phyloP scores from a whole-genome alignment of 2,329 filamentous ascomycete genomes.

The Calonectria ilicicola region DNA sequence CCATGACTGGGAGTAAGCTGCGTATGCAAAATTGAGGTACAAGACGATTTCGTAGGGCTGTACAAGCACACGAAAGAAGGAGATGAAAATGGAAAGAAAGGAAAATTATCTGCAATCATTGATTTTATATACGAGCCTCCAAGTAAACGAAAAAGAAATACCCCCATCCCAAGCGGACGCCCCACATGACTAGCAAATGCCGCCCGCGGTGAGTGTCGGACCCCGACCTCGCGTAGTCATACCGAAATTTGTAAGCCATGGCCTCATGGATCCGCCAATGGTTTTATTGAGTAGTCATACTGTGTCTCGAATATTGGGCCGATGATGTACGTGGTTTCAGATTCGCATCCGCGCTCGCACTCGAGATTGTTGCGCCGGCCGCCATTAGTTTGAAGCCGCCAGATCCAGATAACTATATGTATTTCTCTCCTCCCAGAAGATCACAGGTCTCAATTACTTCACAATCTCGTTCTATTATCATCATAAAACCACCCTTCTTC shows the following conservation, averaged over 20 bases:
- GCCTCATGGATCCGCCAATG: background rate
- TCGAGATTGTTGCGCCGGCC: background rate
- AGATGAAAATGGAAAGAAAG: background rate
- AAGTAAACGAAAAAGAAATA: background rate
- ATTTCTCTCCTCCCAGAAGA: background rate
- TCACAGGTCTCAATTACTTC: background rate
- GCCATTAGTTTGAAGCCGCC: background rate
- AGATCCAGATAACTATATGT: background rate
- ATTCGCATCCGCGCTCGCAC: background rate
- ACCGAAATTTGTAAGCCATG: background rate
- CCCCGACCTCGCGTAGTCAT: background rate
- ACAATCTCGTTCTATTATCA: background rate
- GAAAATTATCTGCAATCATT: background rate
- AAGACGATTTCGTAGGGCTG: background rate
- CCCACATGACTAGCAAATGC: background rate
- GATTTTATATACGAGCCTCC: background rate
- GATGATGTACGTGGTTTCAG: background rate
- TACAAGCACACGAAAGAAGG: background rate
- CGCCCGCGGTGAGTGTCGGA: background rate
- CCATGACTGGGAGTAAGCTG: background rate
- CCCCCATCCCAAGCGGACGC: background rate
- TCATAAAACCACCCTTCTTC: background rate
- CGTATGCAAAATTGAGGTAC: background rate
- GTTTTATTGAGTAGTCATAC: background rate
- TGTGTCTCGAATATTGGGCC: background rate